phyloP scores from a whole-genome alignment of 768 basidiomycete species.

The Nidularia pulvinata region DNA sequence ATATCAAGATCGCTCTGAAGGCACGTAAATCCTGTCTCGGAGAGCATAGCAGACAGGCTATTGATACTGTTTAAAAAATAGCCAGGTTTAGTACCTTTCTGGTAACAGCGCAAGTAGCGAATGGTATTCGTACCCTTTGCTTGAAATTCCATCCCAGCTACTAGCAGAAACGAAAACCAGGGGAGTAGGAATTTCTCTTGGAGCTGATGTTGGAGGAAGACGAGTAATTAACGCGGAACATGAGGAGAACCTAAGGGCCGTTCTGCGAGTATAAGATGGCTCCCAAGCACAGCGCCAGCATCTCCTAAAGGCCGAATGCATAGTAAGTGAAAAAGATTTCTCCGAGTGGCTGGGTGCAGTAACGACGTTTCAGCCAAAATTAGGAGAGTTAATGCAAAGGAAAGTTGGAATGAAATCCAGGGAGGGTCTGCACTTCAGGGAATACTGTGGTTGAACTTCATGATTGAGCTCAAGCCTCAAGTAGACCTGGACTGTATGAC shows the following conservation, averaged over 20 bases:
- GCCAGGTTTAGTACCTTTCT: neutral
- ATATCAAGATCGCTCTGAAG: conserved; percentile 38
- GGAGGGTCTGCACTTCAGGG: too few species aligned
- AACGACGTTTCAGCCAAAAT: too few species aligned
- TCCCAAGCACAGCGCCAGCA: neutral
- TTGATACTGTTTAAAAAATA: conserved; percentile 23
- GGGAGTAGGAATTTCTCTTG: conserved; percentile 50
- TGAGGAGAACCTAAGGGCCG: conserved; percentile 9
- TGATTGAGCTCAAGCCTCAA: too few species aligned
- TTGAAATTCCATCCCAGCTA: conserved; percentile 39
- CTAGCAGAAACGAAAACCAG: conserved; percentile 50
- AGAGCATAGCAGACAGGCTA: conserved; percentile 33
- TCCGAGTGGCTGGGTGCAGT: neutral
- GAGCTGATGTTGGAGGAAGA: conserved; percentile 34
- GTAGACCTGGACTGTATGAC: too few species aligned
- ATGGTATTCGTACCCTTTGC: conserved; percentile 25
- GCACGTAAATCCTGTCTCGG: conserved; percentile 48
- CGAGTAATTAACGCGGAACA: conserved; percentile 28
- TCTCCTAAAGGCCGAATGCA: conserved; percentile 6
- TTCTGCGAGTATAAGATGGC: neutral
- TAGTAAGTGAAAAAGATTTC: neutral
- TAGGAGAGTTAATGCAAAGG: too few species aligned
- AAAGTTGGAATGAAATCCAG: too few species aligned
- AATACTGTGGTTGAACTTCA: too few species aligned
- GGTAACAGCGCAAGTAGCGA: too few species aligned